Percentiles rank a stretch among this genome's conserved stretches.
These are phyloP conservation scores for Malassezia nana DNA, from an alignment of 1,284 basidiomycete species.

Conservation along the genomic window DNA sequence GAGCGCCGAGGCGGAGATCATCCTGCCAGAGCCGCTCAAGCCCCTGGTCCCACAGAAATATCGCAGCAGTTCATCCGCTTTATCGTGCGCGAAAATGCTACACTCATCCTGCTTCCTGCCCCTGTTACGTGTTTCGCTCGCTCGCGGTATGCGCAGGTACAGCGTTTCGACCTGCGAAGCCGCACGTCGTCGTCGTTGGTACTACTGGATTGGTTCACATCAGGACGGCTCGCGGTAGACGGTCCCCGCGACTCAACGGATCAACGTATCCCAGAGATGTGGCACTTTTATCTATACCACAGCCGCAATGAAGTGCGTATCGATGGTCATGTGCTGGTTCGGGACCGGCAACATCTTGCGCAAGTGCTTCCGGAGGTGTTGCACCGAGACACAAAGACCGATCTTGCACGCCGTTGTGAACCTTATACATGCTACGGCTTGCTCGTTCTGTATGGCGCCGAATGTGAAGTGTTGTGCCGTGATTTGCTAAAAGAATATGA, in stretches of 20 bases:
- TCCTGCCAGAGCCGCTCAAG: background rate
- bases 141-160: slow-evolving; percentile 35
- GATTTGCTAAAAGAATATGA: slow-evolving; percentile 55
- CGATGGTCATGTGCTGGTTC: slow-evolving; percentile 58
- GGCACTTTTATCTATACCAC: slow-evolving; percentile 75
- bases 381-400: slow-evolving; percentile 2
- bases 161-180: slow-evolving; percentile 35
- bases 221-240: slow-evolving; percentile 27
- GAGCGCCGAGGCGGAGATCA: slow-evolving; percentile 5
- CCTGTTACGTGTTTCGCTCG: slow-evolving; percentile 41
- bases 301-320: slow-evolving; percentile 74
- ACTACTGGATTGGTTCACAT: slow-evolving; percentile 44
- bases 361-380: slow-evolving; percentile 43
- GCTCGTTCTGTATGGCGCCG: slow-evolving; percentile 63
- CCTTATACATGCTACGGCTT: slow-evolving; percentile 79
- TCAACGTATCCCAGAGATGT: slow-evolving; percentile 65
- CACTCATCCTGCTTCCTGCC: slow-evolving; percentile 36
- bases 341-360: slow-evolving; percentile 68
- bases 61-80: slow-evolving; percentile 17
- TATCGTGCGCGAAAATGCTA: slow-evolving; percentile 27
- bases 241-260: slow-evolving; percentile 2
- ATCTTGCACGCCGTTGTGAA: slow-evolving; percentile 57
- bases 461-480: slow-evolving; percentile 52
- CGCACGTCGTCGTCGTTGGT: slow-evolving; percentile 25
- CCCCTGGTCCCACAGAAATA: background rate